Conservation (phyloP, 2,329 filamentous ascomycete species). For the Colletotrichum siamense region DNA sequence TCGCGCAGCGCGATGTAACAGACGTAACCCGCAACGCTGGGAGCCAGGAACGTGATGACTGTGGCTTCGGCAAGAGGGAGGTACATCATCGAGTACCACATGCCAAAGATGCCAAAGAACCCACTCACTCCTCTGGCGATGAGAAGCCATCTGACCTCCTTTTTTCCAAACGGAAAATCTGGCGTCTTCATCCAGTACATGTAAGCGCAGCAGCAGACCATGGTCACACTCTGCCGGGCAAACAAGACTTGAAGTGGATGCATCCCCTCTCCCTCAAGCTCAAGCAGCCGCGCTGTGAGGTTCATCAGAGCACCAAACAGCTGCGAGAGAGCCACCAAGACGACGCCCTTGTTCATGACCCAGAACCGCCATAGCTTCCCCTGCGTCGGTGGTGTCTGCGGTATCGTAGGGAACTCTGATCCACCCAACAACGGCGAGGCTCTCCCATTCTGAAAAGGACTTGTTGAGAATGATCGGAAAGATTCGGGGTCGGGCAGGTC, state of each 20-base stretch:
- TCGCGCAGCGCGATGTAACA: conserved; percentile 79
- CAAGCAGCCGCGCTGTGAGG: conserved; percentile 76
- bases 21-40: conserved; percentile 78
- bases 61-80: conserved; percentile 87
- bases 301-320: conserved; percentile 89
- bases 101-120: conserved; percentile 79
- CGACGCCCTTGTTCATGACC: conserved; percentile 70
- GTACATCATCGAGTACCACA: conserved; percentile 74
- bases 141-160: conserved; percentile 71
- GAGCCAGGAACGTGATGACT: conserved; percentile 86
- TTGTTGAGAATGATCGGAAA: conserved; percentile 44
- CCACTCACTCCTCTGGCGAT: conserved; percentile 72
- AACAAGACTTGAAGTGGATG: conserved; percentile 88
- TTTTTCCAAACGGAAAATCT: conserved; percentile 72
- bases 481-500: conserved; percentile 33
- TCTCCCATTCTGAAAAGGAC: conserved; percentile 37
- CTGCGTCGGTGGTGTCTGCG: conserved; percentile 9
- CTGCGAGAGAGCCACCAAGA: conserved; percentile 77
- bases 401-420: conserved; percentile 24
- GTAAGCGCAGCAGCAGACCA: conserved; percentile 69
- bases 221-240: conserved; percentile 77
- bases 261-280: conserved; percentile 74
- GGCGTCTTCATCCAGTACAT: conserved; percentile 75
- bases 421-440: conserved; percentile 24
- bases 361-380: conserved; percentile 52